phyloP scores from a whole-genome alignment of 768 basidiomycete genomes.

The Serendipita sp. region DNA sequence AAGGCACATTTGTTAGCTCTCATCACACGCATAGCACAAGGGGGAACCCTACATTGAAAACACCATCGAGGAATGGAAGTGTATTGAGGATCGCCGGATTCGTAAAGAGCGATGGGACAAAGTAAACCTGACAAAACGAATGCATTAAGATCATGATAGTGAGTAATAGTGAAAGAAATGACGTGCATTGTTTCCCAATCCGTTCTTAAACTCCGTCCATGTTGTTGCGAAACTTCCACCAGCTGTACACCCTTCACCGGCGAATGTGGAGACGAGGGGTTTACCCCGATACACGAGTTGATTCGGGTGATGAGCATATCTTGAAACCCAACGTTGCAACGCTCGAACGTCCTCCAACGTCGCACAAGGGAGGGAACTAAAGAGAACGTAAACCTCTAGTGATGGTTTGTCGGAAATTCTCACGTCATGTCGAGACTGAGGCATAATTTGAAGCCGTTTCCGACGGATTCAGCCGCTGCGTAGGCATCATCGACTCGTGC shows the following conservation, averaged over 20 bases:
- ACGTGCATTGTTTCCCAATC: not conserved
- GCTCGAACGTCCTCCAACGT: constrained; percentile 31
- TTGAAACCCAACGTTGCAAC: constrained; percentile 38
- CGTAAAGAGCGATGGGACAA: constrained; percentile 58
- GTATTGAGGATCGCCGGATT: constrained; percentile 25
- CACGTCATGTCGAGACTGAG: constrained; percentile 33
- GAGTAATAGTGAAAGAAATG: constrained; percentile 34
- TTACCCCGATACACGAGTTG: constrained; percentile 39
- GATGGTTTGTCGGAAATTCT: too few species aligned
- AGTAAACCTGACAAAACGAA: constrained; percentile 29
- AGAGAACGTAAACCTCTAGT: too few species aligned
- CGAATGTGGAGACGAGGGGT: constrained; percentile 54
- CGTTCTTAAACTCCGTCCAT: constrained; percentile 27
- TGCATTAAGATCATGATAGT: constrained; percentile 25
- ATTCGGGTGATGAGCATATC: constrained; percentile 40
- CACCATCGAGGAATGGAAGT: constrained; percentile 30
- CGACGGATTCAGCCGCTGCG: constrained; percentile 15
- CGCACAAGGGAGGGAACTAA: constrained; percentile 36
- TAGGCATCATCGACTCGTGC: constrained; percentile 49
- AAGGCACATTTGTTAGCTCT: not conserved
- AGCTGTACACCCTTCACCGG: constrained; percentile 54
- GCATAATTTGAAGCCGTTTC: constrained; percentile 11
- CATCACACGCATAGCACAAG: not conserved
- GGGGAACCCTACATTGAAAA: constrained; percentile 34
- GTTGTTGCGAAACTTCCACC: constrained; percentile 37